phyloP scores from a whole-genome alignment of 1,284 basidiomycete genomes.

The Ustilago tritici region DNA sequence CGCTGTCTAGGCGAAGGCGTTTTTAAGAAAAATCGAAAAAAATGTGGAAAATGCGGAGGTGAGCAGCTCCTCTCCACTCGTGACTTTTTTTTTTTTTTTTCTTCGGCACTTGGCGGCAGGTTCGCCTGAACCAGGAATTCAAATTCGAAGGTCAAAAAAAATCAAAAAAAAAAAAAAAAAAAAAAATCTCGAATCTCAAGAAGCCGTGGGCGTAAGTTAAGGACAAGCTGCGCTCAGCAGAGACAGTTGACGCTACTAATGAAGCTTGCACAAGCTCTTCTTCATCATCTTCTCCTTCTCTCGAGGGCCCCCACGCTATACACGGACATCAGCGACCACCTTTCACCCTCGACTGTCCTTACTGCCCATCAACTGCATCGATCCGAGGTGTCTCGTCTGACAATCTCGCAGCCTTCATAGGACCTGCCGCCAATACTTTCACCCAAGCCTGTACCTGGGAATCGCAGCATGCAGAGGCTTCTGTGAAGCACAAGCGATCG shows the following conservation, averaged over 20 bases:
- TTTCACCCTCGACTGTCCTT: not conserved
- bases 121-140: not conserved
- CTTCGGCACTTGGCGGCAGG: not conserved
- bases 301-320: not conserved
- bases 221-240: not conserved
- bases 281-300: conserved; percentile 4
- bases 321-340: not conserved
- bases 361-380: not conserved
- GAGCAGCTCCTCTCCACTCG: not conserved
- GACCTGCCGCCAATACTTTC: not conserved
- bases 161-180: conserved; percentile 8
- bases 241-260: not conserved
- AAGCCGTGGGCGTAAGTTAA: not conserved
- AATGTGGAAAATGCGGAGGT: conserved; percentile 5
- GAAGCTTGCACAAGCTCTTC: not conserved
- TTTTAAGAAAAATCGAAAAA: conserved; percentile 4
- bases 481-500: conserved; percentile 5
- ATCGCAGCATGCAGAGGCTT: conserved; percentile 12
- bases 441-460: not conserved
- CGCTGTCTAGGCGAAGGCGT: not conserved
- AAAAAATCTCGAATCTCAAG: conserved; percentile 7
- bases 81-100: not conserved
- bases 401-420: not conserved
- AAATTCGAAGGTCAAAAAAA: conserved; percentile 3
- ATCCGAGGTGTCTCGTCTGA: not conserved